A percentile compares a stretch with the other conserved stretches of the same genome.
Evolutionary conservation across 352 stramenopile genomes (phyloP).

Genomic region (Pythium aristosporum): DNA sequence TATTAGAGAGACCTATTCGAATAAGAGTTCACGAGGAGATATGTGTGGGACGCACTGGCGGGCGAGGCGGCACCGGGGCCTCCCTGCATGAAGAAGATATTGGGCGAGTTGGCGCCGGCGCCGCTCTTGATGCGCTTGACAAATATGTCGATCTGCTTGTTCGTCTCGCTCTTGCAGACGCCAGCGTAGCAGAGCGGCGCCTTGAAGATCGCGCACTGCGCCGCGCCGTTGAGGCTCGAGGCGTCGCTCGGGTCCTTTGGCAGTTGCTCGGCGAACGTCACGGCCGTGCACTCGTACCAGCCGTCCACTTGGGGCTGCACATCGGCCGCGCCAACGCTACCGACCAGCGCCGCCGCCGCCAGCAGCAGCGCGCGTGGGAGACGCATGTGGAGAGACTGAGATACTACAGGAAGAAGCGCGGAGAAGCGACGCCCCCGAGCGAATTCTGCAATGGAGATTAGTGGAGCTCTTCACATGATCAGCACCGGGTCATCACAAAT

Average conservation of each 20-base stretch:
- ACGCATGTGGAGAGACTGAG: background rate
- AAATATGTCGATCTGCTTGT: conserved; percentile 44
- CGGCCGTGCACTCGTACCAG: conserved; percentile 43
- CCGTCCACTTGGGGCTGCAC: conserved; percentile 28
- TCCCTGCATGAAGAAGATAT: conserved; percentile 24
- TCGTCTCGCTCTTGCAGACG: conserved; percentile 31
- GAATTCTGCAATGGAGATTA: too few species aligned
- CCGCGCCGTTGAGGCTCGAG: conserved; percentile 2
- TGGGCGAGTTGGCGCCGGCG: conserved; percentile 2
- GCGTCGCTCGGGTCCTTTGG: conserved; percentile 7
- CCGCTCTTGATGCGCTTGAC: conserved; percentile 32
- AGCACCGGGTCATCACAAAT: background rate
- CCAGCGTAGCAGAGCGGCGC: conserved; percentile 40
- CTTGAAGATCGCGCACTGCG: conserved; percentile 41
- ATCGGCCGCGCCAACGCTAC: background rate
- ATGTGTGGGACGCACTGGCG: conserved; percentile 13
- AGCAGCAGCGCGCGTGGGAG: conserved; percentile 2
- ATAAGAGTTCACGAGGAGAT: background rate
- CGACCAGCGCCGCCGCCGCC: background rate
- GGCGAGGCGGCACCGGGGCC: conserved; percentile 17
- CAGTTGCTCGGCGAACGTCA: conserved; percentile 20
- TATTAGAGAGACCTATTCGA: background rate
- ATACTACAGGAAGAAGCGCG: background rate
- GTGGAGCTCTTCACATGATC: background rate
- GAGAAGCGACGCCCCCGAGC: background rate